Base-by-base conservation (phyloP, 805 yeast genomes). In the Myxozyma kluyveri region DNA sequence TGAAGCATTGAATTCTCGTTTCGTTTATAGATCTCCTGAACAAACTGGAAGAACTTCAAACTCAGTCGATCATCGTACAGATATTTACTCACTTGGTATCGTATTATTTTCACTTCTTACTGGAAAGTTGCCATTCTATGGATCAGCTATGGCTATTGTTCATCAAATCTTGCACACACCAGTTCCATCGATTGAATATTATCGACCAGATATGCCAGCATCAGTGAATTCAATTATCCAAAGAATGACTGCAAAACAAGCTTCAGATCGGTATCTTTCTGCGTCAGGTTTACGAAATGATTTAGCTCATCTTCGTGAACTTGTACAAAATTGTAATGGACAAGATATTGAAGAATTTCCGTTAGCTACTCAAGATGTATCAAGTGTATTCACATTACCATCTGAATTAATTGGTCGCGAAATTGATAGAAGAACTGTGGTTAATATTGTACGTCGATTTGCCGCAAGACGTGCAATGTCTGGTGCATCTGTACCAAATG, bases 51-150 rank as follows among this genome's bases (percentile, higher is more conserved):
- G 57, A 4, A 49, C 60, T 18, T 42, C 61, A 9, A 19, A 27
- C 26, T 29, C 47, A n/a, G 50, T 52, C 32, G 61, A 59, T 37
- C 44, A 53, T 41, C 49, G 63, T 12, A 59, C 61, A n/a, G 63
- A 60, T 35, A 56, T 60, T 22, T 60, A 60, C 49, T 52, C 61
- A 6, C 50, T 59, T 14, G 63, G 63, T 3, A 49, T 59, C 33
- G 50, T 56, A 14, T 58, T 60, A 29, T 60, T 45, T 48, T 44
- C 55, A 9, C 14, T 60, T 6, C 51, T 60, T 38, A 50, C 62
- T 21, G 33, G 52, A 14, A 42, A 49, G 6, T 42, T 49, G n/a
- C 62, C 62, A 3, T 60, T 33, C 42, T 49, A 47, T 17, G 63
- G 63, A 29, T 40, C 57, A 5, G 53, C 62, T 2, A 50, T 60